phyloP scores from a whole-genome alignment of 768 basidiomycete genomes.

The Mycena polygramma region DNA sequence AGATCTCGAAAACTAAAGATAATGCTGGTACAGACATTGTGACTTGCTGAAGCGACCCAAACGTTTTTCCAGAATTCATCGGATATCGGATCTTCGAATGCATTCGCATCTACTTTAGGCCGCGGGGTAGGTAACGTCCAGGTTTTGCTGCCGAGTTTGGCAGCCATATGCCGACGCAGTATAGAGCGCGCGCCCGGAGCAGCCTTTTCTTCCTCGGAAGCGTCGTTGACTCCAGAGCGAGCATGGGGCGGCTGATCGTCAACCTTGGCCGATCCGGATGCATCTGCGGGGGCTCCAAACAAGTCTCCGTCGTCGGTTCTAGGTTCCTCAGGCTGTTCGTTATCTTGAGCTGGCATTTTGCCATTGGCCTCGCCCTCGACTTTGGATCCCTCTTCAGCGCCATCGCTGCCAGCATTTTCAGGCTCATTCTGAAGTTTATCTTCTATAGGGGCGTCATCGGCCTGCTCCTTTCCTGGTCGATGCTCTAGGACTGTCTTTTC shows the following conservation, averaged over 20 bases:
- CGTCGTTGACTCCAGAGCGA: constrained; percentile 58
- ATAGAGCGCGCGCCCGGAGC: constrained; percentile 64
- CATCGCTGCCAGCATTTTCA: constrained; percentile 10
- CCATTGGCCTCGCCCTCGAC: constrained; percentile 19
- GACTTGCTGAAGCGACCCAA: constrained; percentile 89
- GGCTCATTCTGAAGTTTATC: constrained; percentile 46
- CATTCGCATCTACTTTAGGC: constrained; percentile 81
- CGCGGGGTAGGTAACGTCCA: constrained; percentile 76
- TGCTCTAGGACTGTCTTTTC: constrained; percentile 72
- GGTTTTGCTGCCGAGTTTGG: constrained; percentile 64
- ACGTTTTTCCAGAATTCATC: constrained; percentile 92
- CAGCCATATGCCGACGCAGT: constrained; percentile 65
- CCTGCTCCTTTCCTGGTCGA: constrained; percentile 52
- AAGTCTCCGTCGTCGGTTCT: constrained; percentile 57
- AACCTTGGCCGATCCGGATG: constrained; percentile 52
- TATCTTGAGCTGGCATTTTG: constrained; percentile 2
- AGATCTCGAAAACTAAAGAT: constrained; percentile 27
- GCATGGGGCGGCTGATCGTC: constrained; percentile 64
- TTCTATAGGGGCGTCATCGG: constrained; percentile 41
- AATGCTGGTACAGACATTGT: constrained; percentile 75
- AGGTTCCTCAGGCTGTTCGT: constrained; percentile 45
- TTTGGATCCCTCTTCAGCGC: constrained; percentile 18
- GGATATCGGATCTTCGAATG: constrained; percentile 90
- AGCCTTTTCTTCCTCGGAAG: constrained; percentile 62
- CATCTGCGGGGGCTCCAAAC: constrained; percentile 70